A percentile compares a stretch with the other conserved stretches of the same genome.
Evolutionary conservation across 31 red algal species (phyloP).

Genomic region (Odonthalia washingtoniensis): DNA sequence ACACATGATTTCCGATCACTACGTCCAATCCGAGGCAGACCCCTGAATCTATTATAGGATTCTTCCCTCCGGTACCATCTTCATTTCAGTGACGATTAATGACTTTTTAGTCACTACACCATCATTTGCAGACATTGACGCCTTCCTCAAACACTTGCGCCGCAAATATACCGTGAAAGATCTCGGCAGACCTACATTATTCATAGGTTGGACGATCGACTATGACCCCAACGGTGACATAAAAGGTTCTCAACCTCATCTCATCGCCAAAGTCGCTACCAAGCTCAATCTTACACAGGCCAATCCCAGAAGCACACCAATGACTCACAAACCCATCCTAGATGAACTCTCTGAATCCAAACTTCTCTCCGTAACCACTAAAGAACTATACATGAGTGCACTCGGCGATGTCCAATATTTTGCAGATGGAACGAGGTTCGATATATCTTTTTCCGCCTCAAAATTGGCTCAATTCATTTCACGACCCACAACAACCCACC

Average conservation of each 20-base stretch:
- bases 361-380: background rate
- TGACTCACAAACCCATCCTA: background rate
- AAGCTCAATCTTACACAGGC: background rate
- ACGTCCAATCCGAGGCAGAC: too few species aligned
- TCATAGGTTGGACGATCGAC: background rate
- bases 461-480: background rate
- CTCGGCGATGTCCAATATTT: background rate
- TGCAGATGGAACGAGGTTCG: slow-evolving; percentile 11
- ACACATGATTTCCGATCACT: background rate
- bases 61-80: background rate
- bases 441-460: background rate
- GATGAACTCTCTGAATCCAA: background rate
- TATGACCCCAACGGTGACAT: background rate
- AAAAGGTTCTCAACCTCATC: background rate
- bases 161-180: slow-evolving; percentile 1
- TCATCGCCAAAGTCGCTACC: background rate
- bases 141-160: background rate
- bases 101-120: slow-evolving; percentile 6
- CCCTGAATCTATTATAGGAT: background rate
- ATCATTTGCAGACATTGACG: background rate
- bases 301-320: background rate
- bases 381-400: background rate
- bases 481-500: background rate
- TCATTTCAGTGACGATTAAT: slow-evolving; percentile 15
- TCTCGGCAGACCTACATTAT: background rate